Evolutionary conservation across 768 basidiomycete genomes (phyloP), one percentile per base, ranked within the genome.

Genomic region (Naganishia onofrii): DNA sequence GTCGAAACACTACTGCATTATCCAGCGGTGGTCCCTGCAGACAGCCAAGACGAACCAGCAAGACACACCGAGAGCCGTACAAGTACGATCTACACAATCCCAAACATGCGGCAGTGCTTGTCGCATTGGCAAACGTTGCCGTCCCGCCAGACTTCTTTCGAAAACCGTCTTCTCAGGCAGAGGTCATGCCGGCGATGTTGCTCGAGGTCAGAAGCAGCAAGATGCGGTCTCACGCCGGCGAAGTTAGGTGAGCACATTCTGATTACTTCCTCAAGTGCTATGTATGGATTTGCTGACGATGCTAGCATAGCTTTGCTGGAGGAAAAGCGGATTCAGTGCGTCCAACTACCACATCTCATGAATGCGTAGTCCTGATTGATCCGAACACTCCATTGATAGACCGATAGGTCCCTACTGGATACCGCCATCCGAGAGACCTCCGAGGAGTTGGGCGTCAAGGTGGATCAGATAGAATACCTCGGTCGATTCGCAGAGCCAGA

Each of bases 201-300:
- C 64, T 80, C 46, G 74, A 79, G 56, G 72, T 79, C 1, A 52
- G 79, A 38, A 68, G 72, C n/a, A 69, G 70, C 36, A 67, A 70
- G 15, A 64, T 80, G 72, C 63, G 79, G 26, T 73, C 76, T 19
- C 79, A 80, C 68, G 77, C 76, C 2, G 79, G 79, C 5, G 79
- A 80, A 71, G 74, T 77, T 42, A 77, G 78, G 79, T 79, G 65
- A 75, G 79, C 48, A 17, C 7, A 5, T n/a, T 13, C 29, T 23
- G 32, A 6, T 19, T 34, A n/a, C 23, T 52, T 6, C 2, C 2
- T 8, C 42, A 17, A 17, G 42, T 42, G 42, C 42, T 17, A 15
- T 2, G 26, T 46, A n/a, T 28, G 29, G 1, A 6, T n/a, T 15
- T 29, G 32, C 9, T 23, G n/a, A 12, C 42, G 7, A 42, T 42